Conservation (phyloP, 2,329 filamentous ascomycete genomes). For the Chaetomiaceae sp. region DNA sequence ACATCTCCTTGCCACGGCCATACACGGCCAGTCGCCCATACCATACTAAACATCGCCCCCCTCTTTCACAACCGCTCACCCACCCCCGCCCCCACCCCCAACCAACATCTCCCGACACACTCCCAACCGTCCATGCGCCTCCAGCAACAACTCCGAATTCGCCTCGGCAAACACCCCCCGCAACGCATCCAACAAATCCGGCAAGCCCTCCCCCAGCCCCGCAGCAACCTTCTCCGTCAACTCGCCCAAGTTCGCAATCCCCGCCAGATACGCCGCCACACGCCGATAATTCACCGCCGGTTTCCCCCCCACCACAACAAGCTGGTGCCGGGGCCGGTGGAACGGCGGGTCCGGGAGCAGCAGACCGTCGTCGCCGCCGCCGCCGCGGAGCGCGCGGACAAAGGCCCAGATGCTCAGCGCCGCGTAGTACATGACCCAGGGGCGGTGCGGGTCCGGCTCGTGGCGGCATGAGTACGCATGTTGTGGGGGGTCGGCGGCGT, state of each 20-base stretch:
- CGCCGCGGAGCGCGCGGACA: conserved; percentile 71
- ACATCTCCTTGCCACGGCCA: too few relatives aligned
- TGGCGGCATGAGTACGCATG: conserved; percentile 64
- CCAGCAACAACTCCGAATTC: conserved; percentile 64
- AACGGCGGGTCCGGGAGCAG: too few relatives aligned
- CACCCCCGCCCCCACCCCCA: background rate
- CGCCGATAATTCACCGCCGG: conserved; percentile 27
- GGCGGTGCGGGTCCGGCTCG: conserved; percentile 75
- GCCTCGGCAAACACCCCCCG: conserved; percentile 38
- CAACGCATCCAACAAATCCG: conserved; percentile 41
- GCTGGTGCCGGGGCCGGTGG: too few relatives aligned
- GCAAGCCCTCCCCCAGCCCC: conserved; percentile 54
- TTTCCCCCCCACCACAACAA: too few relatives aligned
- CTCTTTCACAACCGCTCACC: background rate
- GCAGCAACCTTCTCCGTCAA: conserved; percentile 61
- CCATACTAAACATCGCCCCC: background rate
- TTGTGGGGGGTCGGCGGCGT: too few relatives aligned
- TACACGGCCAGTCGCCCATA: background rate
- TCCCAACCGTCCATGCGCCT: conserved; percentile 64
- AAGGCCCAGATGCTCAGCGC: conserved; percentile 83
- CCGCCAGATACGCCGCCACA: conserved; percentile 45
- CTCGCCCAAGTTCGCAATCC: conserved; percentile 63
- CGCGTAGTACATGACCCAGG: conserved; percentile 88
- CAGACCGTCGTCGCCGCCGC: too few relatives aligned
- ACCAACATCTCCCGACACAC: conserved; percentile 56